Conservation (phyloP, 2,329 filamentous ascomycete species). For the Talaromyces pinophilus region DNA sequence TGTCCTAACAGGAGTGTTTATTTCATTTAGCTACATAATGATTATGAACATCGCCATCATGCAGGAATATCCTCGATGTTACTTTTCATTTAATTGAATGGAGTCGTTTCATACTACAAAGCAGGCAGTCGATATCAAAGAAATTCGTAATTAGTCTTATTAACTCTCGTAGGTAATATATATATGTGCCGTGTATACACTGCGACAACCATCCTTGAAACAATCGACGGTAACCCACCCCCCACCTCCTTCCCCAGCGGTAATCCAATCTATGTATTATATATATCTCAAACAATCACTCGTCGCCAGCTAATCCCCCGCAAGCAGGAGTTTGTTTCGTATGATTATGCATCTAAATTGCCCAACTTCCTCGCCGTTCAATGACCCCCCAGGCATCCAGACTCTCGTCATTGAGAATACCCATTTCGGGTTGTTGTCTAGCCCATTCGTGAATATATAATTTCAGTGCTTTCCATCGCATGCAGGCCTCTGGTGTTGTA, state of each 20-base stretch:
- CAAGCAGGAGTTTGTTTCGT: background rate
- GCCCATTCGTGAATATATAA: conserved; percentile 89
- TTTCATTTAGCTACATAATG: background rate
- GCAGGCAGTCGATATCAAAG: background rate
- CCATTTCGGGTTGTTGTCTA: conserved; percentile 76
- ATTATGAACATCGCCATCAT: background rate
- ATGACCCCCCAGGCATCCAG: conserved; percentile 67
- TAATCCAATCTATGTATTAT: conserved; percentile 13
- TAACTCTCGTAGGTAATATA: background rate
- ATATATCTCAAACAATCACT: background rate
- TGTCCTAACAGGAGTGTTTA: background rate
- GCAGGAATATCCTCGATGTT: background rate
- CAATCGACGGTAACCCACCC: background rate
- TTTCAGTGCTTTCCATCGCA: conserved; percentile 80
- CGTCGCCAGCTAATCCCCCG: background rate
- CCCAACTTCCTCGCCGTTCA: conserved; percentile 65
- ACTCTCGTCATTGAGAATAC: conserved; percentile 51
- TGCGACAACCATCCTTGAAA: background rate
- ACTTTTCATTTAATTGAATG: background rate
- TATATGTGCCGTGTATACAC: background rate
- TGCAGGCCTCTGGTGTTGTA: conserved; percentile 53
- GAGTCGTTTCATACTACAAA: background rate
- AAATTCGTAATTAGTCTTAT: background rate
- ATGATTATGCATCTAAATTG: conserved; percentile 52
- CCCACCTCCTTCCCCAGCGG: background rate